Base-by-base conservation (phyloP, 768 basidiomycete genomes). In the Hericium erinaceus region DNA sequence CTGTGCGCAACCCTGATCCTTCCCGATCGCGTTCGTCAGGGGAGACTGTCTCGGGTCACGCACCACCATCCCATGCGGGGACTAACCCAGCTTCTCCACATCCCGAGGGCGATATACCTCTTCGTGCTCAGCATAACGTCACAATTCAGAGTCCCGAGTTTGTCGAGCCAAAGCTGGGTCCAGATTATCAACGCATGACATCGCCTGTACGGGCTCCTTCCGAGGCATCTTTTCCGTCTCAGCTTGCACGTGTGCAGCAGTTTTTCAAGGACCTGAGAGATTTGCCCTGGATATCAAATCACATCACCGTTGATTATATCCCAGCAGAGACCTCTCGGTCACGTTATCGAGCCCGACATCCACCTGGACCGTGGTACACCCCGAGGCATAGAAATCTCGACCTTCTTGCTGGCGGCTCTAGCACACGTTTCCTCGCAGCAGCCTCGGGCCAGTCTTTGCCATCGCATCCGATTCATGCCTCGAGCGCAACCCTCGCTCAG, bases 1-100 rank as follows among this genome's bases (percentile, higher is more conserved):
- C 50, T 12, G 62, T 63, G 39, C 62, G 60, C 41, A 63, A 63
- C 52, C 62, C 62, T 2, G 62, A 63, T 39, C 60, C 62, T 24
- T 40, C 48, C 1, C 15, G 57, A 20, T 40, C 58, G 33, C 56
- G 55, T n/a, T 62, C 52, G 33, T 53, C 50, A 10, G 44, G 16
- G 13, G 38, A 38, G 7, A 39, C 39, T 1, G 18, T n/a, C 26
- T 22, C 20, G 33, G 41, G 44, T 41, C 54, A 60, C 38, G 48
- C 38, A 16, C 56, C 22, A 24, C n/a, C 15, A 54, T 39, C 6
- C 40, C 39, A n/a, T 52, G 33, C 33, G 33, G 54, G n/a, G 11
- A 11, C 37, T 39, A 4, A 2, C 15, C 4, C 16, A 8, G 12
- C 44, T 9, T 20, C 44, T 20, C 16, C 44, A 9, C 7, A n/a